Percentiles rank a stretch among this genome's conserved stretches.
phyloP scores from a whole-genome alignment of 75 land plant species.

The Pseudotsuga menziesii region DNA sequence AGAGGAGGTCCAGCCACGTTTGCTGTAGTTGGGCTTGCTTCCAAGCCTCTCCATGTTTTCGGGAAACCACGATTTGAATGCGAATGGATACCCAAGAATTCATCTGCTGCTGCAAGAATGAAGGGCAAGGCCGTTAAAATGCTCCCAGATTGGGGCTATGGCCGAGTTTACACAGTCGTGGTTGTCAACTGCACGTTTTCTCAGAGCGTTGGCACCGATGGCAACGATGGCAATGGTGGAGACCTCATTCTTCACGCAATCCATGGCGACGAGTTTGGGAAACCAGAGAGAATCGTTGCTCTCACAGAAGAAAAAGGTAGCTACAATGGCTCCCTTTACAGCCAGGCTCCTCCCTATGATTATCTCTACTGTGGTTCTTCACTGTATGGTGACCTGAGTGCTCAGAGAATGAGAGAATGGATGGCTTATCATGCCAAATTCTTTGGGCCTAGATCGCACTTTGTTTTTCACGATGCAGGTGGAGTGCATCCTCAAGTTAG shows the following conservation, averaged over 20 bases:
- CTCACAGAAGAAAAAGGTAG: slow-evolving; percentile 20
- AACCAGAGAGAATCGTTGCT: slow-evolving; percentile 9
- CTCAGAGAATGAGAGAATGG: slow-evolving; percentile 70
- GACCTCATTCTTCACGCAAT: slow-evolving; percentile 22
- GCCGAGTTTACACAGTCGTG: slow-evolving; percentile 29
- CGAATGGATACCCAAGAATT: slow-evolving; percentile 25
- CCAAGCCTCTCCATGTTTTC: slow-evolving; percentile 26
- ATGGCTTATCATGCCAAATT: slow-evolving; percentile 81
- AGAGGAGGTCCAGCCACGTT: slow-evolving; percentile 31
- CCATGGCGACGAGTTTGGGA: slow-evolving; percentile 11
- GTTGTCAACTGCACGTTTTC: slow-evolving; percentile 43
- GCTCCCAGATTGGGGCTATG: slow-evolving; percentile 35
- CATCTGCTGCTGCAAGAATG: background rate
- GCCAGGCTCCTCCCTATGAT: slow-evolving; percentile 10
- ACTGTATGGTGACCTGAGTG: slow-evolving; percentile 65
- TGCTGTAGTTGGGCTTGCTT: slow-evolving; percentile 29
- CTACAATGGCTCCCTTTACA: slow-evolving; percentile 3
- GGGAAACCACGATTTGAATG: slow-evolving; percentile 31
- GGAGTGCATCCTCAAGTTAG: slow-evolving; percentile 56
- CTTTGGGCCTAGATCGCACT: slow-evolving; percentile 69
- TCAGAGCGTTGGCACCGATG: slow-evolving; percentile 20
- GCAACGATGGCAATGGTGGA: slow-evolving; percentile 26
- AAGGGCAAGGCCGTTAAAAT: slow-evolving; percentile 13
- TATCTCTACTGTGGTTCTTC: slow-evolving; percentile 90
- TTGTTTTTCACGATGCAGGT: slow-evolving; percentile 87